A percentile compares a stretch with the other conserved stretches of the same genome.
These are phyloP conservation scores for Phytophthora brassicae DNA, from an alignment of 352 stramenopile species.

Conservation along the genomic window DNA sequence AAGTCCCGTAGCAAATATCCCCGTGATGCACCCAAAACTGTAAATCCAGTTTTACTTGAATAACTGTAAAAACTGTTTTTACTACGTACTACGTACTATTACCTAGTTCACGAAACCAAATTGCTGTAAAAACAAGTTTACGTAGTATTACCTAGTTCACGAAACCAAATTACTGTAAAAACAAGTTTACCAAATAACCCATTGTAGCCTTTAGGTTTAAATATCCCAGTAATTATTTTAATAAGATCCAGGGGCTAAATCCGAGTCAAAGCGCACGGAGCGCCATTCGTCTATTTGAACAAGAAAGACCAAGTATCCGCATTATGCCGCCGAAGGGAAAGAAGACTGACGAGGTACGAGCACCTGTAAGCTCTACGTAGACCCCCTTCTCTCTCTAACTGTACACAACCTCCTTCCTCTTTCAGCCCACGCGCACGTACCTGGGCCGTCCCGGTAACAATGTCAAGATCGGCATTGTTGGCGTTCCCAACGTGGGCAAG, in stretches of 20 bases:
- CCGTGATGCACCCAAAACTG: neutral
- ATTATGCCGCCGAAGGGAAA: conserved; percentile 83
- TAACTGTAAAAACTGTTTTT: too few species aligned
- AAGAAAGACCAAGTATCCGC: conserved; percentile 6
- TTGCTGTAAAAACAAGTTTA: too few species aligned
- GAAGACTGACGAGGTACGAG: conserved; percentile 73
- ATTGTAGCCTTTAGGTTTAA: neutral
- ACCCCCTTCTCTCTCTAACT: conserved; percentile 1
- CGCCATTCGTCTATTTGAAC: conserved; percentile 28
- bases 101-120: too few species aligned
- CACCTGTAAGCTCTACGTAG: neutral
- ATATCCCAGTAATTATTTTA: neutral
- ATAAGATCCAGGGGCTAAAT: conserved; percentile 9
- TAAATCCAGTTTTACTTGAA: neutral
- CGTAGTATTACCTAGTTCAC: too few species aligned
- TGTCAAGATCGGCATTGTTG: conserved; percentile 99
- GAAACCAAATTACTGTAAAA: too few species aligned
- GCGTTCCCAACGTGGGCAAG: conserved; percentile 99
- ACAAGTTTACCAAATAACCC: too few species aligned
- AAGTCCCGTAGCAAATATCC: neutral
- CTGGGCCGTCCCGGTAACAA: conserved; percentile 90
- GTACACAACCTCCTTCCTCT: neutral
- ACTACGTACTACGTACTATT: too few species aligned
- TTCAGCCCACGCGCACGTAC: conserved; percentile 64
- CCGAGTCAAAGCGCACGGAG: conserved; percentile 14